Evolutionary conservation across 176 grass and related monocot species (phyloP).

Genomic region (Aegilops bicornis): DNA sequence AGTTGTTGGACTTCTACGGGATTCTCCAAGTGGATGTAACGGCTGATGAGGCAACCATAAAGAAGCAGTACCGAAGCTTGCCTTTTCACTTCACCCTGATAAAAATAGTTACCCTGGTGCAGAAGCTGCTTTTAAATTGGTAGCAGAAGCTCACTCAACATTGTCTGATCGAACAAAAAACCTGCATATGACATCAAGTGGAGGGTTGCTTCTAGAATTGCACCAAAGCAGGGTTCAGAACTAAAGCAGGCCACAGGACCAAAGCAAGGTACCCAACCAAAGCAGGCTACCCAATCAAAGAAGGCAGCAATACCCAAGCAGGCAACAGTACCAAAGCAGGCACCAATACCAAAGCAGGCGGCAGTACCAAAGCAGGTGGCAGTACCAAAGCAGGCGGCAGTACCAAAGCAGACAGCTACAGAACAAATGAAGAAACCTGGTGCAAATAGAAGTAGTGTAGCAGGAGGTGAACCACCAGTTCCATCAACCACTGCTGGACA

Average conservation of each 20-base stretch:
- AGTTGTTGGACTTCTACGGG: conserved; percentile 56
- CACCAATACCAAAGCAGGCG: conserved; percentile 13
- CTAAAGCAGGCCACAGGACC: conserved; percentile 10
- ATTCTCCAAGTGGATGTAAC: conserved; percentile 62
- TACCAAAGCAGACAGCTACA: neutral
- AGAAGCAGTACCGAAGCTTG: conserved; percentile 80
- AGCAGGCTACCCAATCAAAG: neutral
- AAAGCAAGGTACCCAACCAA: neutral
- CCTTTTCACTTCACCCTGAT: conserved; percentile 80
- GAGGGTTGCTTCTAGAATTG: conserved; percentile 26
- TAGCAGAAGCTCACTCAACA: conserved; percentile 70
- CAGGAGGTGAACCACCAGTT: conserved; percentile 28
- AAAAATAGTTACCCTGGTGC: conserved; percentile 70
- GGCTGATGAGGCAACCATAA: conserved; percentile 65
- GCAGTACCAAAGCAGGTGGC: neutral
- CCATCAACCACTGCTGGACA: conserved; percentile 28
- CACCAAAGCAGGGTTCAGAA: conserved; percentile 19
- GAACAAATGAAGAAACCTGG: conserved; percentile 14
- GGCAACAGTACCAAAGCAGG: neutral
- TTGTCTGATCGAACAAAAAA: conserved; percentile 68
- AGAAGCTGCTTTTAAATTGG: conserved; percentile 85
- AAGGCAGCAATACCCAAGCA: neutral
- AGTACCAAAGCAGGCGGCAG: neutral
- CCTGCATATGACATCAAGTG: conserved; percentile 68
- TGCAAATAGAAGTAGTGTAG: conserved; percentile 26